Evolutionary conservation across 805 yeast genomes (phyloP).

Genomic region (Lipomyces lipofer): DNA sequence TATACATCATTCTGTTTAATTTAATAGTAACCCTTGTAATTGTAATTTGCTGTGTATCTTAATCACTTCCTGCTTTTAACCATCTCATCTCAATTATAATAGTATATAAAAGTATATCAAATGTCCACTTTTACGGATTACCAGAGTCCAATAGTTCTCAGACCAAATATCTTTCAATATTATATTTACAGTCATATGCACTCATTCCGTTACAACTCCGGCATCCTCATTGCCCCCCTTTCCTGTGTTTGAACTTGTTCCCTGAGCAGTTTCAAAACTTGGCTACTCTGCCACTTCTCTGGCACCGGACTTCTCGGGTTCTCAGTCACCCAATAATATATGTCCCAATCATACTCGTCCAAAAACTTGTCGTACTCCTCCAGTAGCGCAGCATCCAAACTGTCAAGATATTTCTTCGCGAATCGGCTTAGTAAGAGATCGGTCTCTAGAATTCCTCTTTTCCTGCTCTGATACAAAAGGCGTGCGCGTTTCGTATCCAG

Average conservation of each 20-base stretch:
- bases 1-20: neutral
- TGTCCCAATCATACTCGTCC: constrained; percentile 98
- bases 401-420: constrained; percentile 69
- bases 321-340: constrained; percentile 94
- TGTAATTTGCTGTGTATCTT: too few species aligned
- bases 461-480: constrained; percentile 84
- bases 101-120: too few species aligned
- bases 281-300: constrained; percentile 73
- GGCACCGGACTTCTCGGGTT: constrained; percentile 68
- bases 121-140: neutral
- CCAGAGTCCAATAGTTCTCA: too few species aligned
- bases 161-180: too few species aligned
- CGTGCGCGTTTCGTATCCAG: constrained; percentile 80
- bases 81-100: too few species aligned
- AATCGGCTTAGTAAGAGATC: constrained; percentile 83
- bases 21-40: neutral
- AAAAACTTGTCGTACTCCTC: constrained; percentile 71
- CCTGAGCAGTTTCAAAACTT: constrained; percentile 65
- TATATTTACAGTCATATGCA: too few species aligned
- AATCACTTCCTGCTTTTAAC: too few species aligned
- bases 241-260: constrained; percentile 68
- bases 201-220: constrained; percentile 58
- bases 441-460: constrained; percentile 92
- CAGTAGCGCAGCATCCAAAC: constrained; percentile 62
- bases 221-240: constrained; percentile 82